Base-by-base conservation (phyloP, 371 early-diverging fungal genomes). In the Mucor velutinosus region DNA sequence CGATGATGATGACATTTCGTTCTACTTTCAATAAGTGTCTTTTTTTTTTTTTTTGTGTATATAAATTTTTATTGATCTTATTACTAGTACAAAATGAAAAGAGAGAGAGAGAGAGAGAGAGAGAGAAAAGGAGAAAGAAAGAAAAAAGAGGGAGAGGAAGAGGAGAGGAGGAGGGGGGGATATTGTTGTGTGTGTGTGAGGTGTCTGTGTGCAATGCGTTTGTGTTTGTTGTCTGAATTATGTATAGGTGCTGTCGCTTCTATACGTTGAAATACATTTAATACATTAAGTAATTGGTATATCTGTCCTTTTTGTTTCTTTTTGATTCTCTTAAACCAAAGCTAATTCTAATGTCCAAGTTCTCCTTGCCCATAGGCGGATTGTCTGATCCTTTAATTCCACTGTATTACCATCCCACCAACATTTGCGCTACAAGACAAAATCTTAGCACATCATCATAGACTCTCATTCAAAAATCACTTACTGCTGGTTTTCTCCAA, bases 261-360 rank as follows among this genome's bases (percentile, higher is more conserved):
- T 51, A 51, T 51, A 51, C 23, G 51, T 23, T 51, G 51, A 51
- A 25, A 51, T 49, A 49, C 49, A 51, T 51, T 23, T 51, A 23
- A 51, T 25, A 51, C 23, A 49, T 8, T 37, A 37, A 37, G 37
- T 37, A 8, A 37, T 37, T 37, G 37, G 37, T 37, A 37, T 37
- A 49, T 19, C 21, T 49, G 0, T 49, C n/a, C n/a, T 23, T 49
- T 21, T 47, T 21, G n/a, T 47, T 8, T 5, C 19, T n/a, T 45
- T 45, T n/a, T n/a, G 30, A 7, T 37, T 57, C n/a, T 21, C 25
- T 25, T 87, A 91, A 53, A 92, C 87, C 33, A 93, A 79, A 43
- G 90, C 93, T 68, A 94, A 76, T 74, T 94, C 94, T 64, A 94
- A 76, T 14, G 93, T 93, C 94, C 94, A 94, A 41, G 91, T 93